These are phyloP conservation scores for Stevia rebaudiana DNA, from an alignment of 140 eudicot species.

Conservation along the genomic window DNA sequence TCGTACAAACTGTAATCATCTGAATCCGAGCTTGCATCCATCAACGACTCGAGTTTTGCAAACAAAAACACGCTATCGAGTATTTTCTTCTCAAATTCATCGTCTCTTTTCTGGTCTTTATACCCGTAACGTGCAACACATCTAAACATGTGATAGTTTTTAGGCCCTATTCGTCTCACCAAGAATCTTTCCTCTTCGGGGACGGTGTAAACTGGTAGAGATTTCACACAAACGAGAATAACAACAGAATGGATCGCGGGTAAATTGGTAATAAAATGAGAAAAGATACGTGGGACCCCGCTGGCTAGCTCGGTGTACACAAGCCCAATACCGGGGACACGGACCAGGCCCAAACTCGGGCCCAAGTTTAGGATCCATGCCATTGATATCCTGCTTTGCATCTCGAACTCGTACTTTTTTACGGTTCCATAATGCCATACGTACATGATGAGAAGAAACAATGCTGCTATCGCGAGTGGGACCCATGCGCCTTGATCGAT, in stretches of 20 bases:
- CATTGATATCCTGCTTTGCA: slow-evolving; percentile 47
- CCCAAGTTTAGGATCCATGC: slow-evolving; percentile 33
- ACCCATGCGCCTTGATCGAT: slow-evolving; percentile 86
- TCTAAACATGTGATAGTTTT: slow-evolving; percentile 64
- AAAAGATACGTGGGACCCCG: slow-evolving; percentile 45
- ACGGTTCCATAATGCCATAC: slow-evolving; percentile 86
- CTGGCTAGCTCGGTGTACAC: slow-evolving; percentile 46
- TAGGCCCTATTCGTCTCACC: slow-evolving; percentile 38
- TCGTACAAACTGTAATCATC: slow-evolving; percentile 69
- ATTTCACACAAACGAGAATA: slow-evolving; percentile 32
- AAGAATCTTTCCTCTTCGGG: slow-evolving; percentile 41
- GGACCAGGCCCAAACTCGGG: slow-evolving; percentile 31
- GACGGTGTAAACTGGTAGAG: slow-evolving; percentile 34
- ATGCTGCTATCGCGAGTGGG: slow-evolving; percentile 75
- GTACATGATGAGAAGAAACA: slow-evolving; percentile 71
- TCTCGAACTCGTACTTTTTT: slow-evolving; percentile 73
- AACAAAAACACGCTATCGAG: slow-evolving; percentile 55
- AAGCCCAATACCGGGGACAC: slow-evolving; percentile 43
- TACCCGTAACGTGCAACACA: slow-evolving; percentile 91
- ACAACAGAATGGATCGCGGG: slow-evolving; percentile 38
- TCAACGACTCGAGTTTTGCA: slow-evolving; percentile 60
- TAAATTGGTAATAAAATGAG: slow-evolving; percentile 31
- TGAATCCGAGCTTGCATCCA: slow-evolving; percentile 81
- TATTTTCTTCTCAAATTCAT: slow-evolving; percentile 73
- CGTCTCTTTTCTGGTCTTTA: slow-evolving; percentile 77